Evolutionary conservation across 148 eudicot genomes (phyloP).

Genomic region (Vaccinium corymbosum): DNA sequence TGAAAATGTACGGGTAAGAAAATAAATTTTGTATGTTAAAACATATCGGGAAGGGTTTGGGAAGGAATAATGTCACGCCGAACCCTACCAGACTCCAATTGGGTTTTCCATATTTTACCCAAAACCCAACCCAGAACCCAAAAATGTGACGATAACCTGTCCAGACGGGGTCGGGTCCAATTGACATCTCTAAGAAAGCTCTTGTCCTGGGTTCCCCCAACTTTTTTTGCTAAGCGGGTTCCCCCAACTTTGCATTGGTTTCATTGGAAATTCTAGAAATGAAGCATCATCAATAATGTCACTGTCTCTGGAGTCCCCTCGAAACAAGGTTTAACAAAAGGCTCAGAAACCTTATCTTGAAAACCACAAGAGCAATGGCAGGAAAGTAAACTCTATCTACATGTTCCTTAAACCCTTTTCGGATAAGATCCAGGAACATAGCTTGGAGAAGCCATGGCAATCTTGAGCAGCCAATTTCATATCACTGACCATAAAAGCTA

Average conservation of each 20-base stretch:
- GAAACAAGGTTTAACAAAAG: constrained; percentile 25
- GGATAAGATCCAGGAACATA: constrained; percentile 8
- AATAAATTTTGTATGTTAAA: too few relatives aligned
- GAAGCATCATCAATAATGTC: constrained; percentile 8
- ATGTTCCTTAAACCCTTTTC: constrained; percentile 11
- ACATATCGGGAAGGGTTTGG: too few relatives aligned
- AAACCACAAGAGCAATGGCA: constrained; percentile 17
- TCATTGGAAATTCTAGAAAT: constrained; percentile 12
- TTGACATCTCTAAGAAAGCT: too few relatives aligned
- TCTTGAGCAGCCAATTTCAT: constrained; percentile 46
- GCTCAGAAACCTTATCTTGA: constrained; percentile 38
- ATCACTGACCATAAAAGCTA: constrained; percentile 19
- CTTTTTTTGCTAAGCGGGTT: background rate
- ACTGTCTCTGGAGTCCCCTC: constrained; percentile 20
- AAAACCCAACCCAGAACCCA: too few relatives aligned
- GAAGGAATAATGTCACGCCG: too few relatives aligned
- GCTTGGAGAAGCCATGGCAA: constrained; percentile 46
- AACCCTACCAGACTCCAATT: too few relatives aligned
- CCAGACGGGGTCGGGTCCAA: too few relatives aligned
- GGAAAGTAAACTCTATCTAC: constrained; percentile 15
- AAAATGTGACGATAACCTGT: too few relatives aligned
- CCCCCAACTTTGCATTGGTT: constrained; percentile 5
- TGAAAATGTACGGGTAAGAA: too few relatives aligned
- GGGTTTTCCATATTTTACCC: too few relatives aligned
- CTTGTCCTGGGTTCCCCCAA: background rate